A percentile compares a stretch with the other conserved stretches of the same genome.
phyloP scores from a whole-genome alignment of 257 asterid species.

The Solanum dulcamara region DNA sequence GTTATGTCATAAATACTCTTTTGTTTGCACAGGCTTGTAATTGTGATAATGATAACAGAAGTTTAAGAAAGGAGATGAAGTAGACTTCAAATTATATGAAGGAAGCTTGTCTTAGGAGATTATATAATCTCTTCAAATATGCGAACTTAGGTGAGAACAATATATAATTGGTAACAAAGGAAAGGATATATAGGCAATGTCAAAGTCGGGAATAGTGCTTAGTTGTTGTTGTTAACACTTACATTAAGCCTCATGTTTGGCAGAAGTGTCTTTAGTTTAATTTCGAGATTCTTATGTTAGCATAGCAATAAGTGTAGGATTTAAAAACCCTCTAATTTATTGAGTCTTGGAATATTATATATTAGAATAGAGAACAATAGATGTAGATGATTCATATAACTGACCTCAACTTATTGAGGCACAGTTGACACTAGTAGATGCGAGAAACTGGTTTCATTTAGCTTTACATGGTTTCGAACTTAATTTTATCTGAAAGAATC shows the following conservation, averaged over 20 bases:
- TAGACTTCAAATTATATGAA: too few relatives aligned
- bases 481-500: neutral
- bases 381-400: neutral
- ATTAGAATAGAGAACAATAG: neutral
- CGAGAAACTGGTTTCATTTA: neutral
- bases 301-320: neutral
- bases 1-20: too few relatives aligned
- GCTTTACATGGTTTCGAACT: neutral
- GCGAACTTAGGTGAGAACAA: neutral
- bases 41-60: too few relatives aligned
- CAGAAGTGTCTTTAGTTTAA: neutral
- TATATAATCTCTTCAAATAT: neutral
- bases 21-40: too few relatives aligned
- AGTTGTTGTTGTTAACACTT: neutral
- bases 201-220: neutral
- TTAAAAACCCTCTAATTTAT: neutral
- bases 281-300: neutral
- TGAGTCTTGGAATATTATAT: neutral
- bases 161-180: neutral
- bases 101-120: too few relatives aligned
- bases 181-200: neutral
- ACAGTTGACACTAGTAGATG: neutral
- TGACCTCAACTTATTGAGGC: neutral
- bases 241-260: neutral
- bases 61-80: too few relatives aligned